Base-by-base conservation (phyloP, 2,329 filamentous ascomycete genomes). In the Cladophialophora bantiana region DNA sequence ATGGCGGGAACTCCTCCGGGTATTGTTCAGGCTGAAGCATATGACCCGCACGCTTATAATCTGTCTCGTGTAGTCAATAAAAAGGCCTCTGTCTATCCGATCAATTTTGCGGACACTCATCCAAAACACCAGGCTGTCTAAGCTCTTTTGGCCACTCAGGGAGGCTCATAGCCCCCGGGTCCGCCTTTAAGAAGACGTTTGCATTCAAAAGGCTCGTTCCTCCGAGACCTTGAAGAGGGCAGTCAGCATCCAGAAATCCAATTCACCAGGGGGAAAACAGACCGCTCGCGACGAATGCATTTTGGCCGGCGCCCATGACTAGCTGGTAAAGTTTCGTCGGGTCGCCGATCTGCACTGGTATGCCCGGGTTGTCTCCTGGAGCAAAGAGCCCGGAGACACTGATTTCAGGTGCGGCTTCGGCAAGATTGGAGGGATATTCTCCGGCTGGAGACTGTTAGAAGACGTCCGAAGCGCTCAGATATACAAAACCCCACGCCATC, bases 201-300 rank as follows among this genome's bases (percentile, higher is more conserved):
- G 75, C 75, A 62, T 77, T 77, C 34, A 77, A 52, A 5, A 77
- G 68, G 31, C 70, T 73, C 6, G 75, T 76, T 3, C 75, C 75
- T n/a, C 75, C 75, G 13, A 77, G 73, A n/a, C 76, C 76, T 63
- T 31, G 20, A 15, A 4, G 26, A 12, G 18, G 15, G 31, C 12
- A 9, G 53, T 63, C 13, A 63, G 45, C 35, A 38, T 7, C n/a
- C 12, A 12, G 9, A 50, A 13, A 60, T 35, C 15, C 5, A 13
- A 4, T 12, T 9, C n/a, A 12, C 10, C 18, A 36, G 26, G n/a
- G n/a, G 12, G 26, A 9, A 36, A 34, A 36, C 60, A n/a, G 15
- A 63, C 60, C 60, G 68, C 71, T 73, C 12, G 71, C 76, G 10
- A 74, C 65, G 45, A 78, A 76, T 2, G 75, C 74, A 66, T 75